phyloP scores from a whole-genome alignment of 352 stramenopile genomes.

The Phytophthora europaea region DNA sequence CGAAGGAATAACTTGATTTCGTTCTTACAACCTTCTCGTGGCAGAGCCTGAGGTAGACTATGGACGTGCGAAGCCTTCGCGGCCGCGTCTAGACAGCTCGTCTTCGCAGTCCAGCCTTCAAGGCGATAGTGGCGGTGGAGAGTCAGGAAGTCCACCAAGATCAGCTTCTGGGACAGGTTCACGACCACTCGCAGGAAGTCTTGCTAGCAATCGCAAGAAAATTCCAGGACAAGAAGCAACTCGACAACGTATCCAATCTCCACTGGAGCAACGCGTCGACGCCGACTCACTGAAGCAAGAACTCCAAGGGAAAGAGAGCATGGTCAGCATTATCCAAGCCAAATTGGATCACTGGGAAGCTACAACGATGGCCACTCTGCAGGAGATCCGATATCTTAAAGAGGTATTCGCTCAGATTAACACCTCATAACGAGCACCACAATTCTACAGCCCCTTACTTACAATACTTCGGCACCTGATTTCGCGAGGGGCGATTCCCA shows the following conservation, averaged over 20 bases:
- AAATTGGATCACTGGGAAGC: slow-evolving; percentile 76
- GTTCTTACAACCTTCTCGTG: slow-evolving; percentile 5
- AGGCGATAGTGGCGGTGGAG: background rate
- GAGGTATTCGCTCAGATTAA: slow-evolving; percentile 63
- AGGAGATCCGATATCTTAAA: slow-evolving; percentile 83
- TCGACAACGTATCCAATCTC: slow-evolving; percentile 47
- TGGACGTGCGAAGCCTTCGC: slow-evolving; percentile 28
- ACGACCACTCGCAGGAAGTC: slow-evolving; percentile 53
- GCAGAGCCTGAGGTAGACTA: slow-evolving; percentile 47
- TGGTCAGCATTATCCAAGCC: slow-evolving; percentile 59
- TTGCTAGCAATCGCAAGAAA: slow-evolving; percentile 75
- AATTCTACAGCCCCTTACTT: slow-evolving; percentile 24
- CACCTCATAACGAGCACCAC: slow-evolving; percentile 24
- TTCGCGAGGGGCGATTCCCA: slow-evolving; percentile 51
- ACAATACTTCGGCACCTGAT: slow-evolving; percentile 12
- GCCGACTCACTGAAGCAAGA: slow-evolving; percentile 41
- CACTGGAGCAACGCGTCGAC: slow-evolving; percentile 43
- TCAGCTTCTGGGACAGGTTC: slow-evolving; percentile 22
- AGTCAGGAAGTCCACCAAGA: slow-evolving; percentile 16
- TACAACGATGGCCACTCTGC: slow-evolving; percentile 66
- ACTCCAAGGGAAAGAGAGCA: slow-evolving; percentile 46
- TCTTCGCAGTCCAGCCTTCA: slow-evolving; percentile 18
- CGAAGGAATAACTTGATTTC: background rate
- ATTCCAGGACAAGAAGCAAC: slow-evolving; percentile 33
- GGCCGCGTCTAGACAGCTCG: slow-evolving; percentile 14